Base-by-base conservation (phyloP, 441 rosid species). In the Cnidoscolus chayamansa region DNA sequence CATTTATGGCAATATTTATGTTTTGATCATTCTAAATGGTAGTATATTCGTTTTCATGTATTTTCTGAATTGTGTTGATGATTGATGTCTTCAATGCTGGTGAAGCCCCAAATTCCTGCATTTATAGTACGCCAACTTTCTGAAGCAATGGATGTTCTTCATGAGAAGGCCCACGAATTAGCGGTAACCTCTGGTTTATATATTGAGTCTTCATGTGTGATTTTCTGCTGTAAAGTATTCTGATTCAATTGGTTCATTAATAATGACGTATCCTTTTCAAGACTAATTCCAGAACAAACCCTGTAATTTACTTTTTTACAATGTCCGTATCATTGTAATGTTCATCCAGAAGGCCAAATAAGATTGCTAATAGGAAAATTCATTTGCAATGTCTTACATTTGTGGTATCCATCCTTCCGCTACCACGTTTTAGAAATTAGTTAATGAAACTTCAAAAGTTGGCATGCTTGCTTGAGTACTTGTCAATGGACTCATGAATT, bases 31-130 rank as follows among this genome's bases (percentile, higher is more conserved):
- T 82, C 40, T 43, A 61, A 75, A 71, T 71, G 63, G 75, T 77
- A 78, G 81, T 81, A 4, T 35, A 84, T 81, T 81, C 72, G 68
- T 74, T 75, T 70, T 78, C 66, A 74, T 75, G 77, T 82, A 76
- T 68, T 77, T 73, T 84, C 86, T 86, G 85, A 89, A 79, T 76
- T 81, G 73, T 71, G 58, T 76, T 84, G 79, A 72, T 92, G 60
- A 61, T 76, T 84, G 79, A 35, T 92, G 60, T 84, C 84, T 87
- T 89, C 78, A 74, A 77, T 81, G 76, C 79, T 86, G 61, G 81
- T 85, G 86, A 84, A 93, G 98, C 94, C 87, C 84, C 88, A 86
- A 79, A 78, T 89, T 79, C 98, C 98, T 30, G 98, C 96, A 67
- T 91, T 88, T 81, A 88, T 94, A 17, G 91, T 86, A 53, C 86